phyloP scores from a whole-genome alignment of 805 yeast species.

The Danielia reshetovae region DNA sequence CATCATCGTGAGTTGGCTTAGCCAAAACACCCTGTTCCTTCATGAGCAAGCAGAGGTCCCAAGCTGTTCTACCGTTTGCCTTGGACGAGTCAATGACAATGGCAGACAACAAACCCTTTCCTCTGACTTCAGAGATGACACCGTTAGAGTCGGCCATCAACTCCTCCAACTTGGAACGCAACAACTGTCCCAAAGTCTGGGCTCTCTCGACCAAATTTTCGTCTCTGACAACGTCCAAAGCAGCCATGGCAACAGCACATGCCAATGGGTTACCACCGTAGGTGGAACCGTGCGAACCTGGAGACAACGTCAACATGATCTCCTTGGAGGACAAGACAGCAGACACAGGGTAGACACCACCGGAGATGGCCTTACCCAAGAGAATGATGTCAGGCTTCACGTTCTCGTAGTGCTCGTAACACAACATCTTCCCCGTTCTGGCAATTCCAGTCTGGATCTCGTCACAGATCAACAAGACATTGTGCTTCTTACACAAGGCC shows the following conservation, averaged over 20 bases:
- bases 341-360: slow-evolving; percentile 91
- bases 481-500: slow-evolving; percentile 73
- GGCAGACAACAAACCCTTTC: slow-evolving; percentile 84
- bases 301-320: slow-evolving; percentile 83
- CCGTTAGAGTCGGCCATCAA: slow-evolving; percentile 51
- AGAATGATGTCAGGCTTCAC: slow-evolving; percentile 87
- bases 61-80: slow-evolving; percentile 87
- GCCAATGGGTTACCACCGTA: slow-evolving; percentile 98
- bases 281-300: slow-evolving; percentile 97
- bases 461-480: slow-evolving; percentile 87
- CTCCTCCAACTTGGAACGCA: slow-evolving; percentile 55
- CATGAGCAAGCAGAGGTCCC: slow-evolving; percentile 93
- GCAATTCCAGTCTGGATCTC: slow-evolving; percentile 98
- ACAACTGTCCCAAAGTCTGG: slow-evolving; percentile 60
- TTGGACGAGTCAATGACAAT: slow-evolving; percentile 83
- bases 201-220: slow-evolving; percentile 84
- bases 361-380: slow-evolving; percentile 92
- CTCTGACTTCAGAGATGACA: slow-evolving; percentile 63
- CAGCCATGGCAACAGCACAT: slow-evolving; percentile 89
- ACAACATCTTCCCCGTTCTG: slow-evolving; percentile 91
- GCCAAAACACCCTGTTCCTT: slow-evolving; percentile 87
- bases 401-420: slow-evolving; percentile 76
- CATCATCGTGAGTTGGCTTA: slow-evolving; percentile 94
- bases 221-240: slow-evolving; percentile 83
- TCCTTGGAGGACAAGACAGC: slow-evolving; percentile 88